These are phyloP conservation scores for Eremochloa ophiuroides DNA, from an alignment of 176 grass and related monocot genomes.

Conservation along the genomic window DNA sequence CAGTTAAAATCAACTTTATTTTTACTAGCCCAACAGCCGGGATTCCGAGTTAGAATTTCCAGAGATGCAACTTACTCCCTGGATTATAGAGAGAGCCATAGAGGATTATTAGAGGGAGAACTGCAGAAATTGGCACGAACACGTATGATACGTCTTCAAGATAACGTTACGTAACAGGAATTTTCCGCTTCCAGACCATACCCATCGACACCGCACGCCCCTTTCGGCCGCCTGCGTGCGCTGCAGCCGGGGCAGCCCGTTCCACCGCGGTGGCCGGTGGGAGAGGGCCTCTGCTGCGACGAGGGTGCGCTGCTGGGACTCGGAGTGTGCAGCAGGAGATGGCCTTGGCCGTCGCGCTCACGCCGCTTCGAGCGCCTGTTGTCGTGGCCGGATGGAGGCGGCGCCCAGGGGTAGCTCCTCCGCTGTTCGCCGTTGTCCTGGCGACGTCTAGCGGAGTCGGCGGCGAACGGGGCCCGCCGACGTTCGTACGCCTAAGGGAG, in stretches of 20 bases:
- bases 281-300: neutral
- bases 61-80: neutral
- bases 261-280: neutral
- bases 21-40: too few relatives aligned
- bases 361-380: neutral
- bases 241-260: neutral
- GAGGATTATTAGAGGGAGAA: too few relatives aligned
- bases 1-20: too few relatives aligned
- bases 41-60: too few relatives aligned
- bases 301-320: neutral
- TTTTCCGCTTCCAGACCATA: neutral
- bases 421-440: slow-evolving; percentile 2
- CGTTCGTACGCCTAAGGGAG: slow-evolving; percentile 42
- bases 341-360: slow-evolving; percentile 30
- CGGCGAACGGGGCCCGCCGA: neutral
- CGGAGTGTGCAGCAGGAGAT: neutral
- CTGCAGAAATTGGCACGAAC: too few relatives aligned
- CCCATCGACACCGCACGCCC: neutral
- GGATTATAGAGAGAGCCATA: too few relatives aligned
- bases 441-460: neutral
- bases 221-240: neutral
- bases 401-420: neutral
- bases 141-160: neutral
- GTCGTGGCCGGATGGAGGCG: neutral
- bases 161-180: fast-evolving